These are phyloP conservation scores for Orbilia oligospora DNA, from an alignment of 2,329 filamentous ascomycete genomes.

Conservation along the genomic window DNA sequence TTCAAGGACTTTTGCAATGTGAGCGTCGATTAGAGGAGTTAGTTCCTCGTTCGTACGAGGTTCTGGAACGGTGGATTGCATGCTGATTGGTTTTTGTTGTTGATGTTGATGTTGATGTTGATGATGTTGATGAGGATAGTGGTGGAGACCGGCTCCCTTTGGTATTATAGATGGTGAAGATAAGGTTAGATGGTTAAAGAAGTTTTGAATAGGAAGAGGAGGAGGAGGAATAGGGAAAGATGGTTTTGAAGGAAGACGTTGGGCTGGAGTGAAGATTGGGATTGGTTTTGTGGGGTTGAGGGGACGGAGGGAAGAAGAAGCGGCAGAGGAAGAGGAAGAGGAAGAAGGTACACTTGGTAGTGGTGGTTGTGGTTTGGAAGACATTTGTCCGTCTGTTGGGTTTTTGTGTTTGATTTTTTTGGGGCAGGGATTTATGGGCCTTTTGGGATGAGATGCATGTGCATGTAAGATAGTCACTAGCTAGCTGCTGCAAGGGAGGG, in stretches of 20 bases:
- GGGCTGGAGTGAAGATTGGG: slow-evolving; percentile 1
- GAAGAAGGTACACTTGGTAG: no score
- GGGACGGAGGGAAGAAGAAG: background rate
- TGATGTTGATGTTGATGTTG: no score
- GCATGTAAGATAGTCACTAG: no score
- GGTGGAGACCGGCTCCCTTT: background rate
- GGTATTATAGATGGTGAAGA: background rate
- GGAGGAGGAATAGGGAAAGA: background rate
- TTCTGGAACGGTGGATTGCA: slow-evolving; percentile 2
- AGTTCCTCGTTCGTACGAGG: slow-evolving; percentile 43
- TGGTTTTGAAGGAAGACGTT: background rate
- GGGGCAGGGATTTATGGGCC: background rate
- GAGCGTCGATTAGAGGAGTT: slow-evolving; percentile 60
- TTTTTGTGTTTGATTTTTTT: slow-evolving; percentile 21
- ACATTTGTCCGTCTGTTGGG: background rate
- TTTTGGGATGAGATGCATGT: slow-evolving; percentile 6
- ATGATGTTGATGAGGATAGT: no score
- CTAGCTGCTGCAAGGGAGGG: no score
- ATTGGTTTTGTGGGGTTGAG: background rate
- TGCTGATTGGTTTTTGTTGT: slow-evolving; percentile 6
- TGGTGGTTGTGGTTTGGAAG: background rate
- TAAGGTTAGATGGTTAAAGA: background rate
- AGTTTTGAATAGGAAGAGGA: background rate
- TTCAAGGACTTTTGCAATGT: slow-evolving; percentile 60
- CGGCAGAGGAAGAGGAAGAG: no score